Evolutionary conservation across 2,329 filamentous ascomycete genomes (phyloP).

Genomic region (Phaeophleospora eucalypticola): DNA sequence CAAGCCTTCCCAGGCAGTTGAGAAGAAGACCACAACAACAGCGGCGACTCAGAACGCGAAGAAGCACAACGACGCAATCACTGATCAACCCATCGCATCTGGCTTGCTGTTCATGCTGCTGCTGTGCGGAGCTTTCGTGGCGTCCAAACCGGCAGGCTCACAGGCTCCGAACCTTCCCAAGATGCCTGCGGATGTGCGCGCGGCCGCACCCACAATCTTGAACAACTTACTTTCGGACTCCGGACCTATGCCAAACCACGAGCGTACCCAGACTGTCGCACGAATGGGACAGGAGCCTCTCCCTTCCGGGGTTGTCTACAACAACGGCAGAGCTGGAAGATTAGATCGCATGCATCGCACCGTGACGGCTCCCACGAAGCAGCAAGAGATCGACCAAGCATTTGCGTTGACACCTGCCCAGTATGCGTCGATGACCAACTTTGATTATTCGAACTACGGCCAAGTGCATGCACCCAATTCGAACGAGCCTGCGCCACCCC

Average conservation of each 20-base stretch:
- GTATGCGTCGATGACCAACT: conserved; percentile 74
- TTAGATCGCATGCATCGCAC: conserved; percentile 43
- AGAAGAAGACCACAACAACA: conserved; percentile 23
- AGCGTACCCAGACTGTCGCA: conserved; percentile 6
- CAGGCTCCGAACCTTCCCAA: conserved; percentile 67
- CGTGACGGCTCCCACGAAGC: conserved; percentile 61
- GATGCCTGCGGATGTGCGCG: conserved; percentile 76
- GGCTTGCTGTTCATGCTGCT: conserved; percentile 90
- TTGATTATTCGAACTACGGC: conserved; percentile 63
- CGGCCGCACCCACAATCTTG: conserved; percentile 70
- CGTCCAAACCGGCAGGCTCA: conserved; percentile 73
- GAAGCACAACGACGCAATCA: conserved; percentile 35
- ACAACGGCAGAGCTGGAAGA: conserved; percentile 17
- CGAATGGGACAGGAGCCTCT: conserved; percentile 21
- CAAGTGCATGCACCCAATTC: conserved; percentile 12
- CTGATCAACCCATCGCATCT: conserved; percentile 64
- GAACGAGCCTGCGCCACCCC: conserved; percentile 29
- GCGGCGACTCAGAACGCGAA: conserved; percentile 16
- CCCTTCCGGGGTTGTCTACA: conserved; percentile 17
- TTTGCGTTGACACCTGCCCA: conserved; percentile 82
- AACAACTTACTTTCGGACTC: conserved; percentile 58
- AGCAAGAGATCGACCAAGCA: conserved; percentile 82
- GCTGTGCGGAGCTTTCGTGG: conserved; percentile 91
- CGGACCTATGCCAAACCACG: conserved; percentile 6
- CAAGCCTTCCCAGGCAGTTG: conserved; percentile 21